Evolutionary conservation across 1,139 yeast genomes (phyloP), one percentile per base, ranked within the genome.

Genomic region (Candida albicans): DNA sequence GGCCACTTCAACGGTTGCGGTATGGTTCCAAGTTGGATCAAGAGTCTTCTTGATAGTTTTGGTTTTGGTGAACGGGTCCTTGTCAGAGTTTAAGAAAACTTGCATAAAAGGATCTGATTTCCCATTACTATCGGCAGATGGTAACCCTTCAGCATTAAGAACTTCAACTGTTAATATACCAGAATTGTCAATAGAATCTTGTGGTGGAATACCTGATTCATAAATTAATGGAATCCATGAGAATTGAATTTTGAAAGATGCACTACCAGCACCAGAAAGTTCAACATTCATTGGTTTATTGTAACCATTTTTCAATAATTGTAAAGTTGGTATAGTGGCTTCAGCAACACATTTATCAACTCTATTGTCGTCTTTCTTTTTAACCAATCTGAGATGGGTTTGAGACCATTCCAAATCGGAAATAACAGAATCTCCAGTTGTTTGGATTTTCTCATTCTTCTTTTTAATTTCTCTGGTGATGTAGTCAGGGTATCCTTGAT

Each of bases 101-200:
- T 82, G 78, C 46, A 83, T 75, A 59, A 82, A 93, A 48, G 99
- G 99, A 65, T 93, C 99, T 8, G 96, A 88, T 61, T 85, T 86
- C 43, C 98, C 98, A 53, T 86, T 84, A 25, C 88, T 73, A 64
- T 93, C 99, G 24, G 93, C 95, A 11, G 96, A 75, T 40, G 85
- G 79, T 50, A 95, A 75, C 42, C 79, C 79, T n/a, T 75, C 75
- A 2, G 95, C 98, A 44, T 74, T 74, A 40, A 82, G 53, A 11
- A 87, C 75, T 32, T 77, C 79, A 29, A 90, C 73, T n/a, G 75
- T 73, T 50, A 91, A 67, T 29, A 70, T 70, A 62, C 99, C 99
- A 51, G 83, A 75, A 61, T 90, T 87, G 42, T 84, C 77, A 51
- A 83, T 78, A 40, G 87, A 73, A 64, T 93, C 99, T 43, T 79